These are phyloP conservation scores for Apiospora rasikravindrae DNA, from an alignment of 2,329 filamentous ascomycete genomes.

Conservation along the genomic window DNA sequence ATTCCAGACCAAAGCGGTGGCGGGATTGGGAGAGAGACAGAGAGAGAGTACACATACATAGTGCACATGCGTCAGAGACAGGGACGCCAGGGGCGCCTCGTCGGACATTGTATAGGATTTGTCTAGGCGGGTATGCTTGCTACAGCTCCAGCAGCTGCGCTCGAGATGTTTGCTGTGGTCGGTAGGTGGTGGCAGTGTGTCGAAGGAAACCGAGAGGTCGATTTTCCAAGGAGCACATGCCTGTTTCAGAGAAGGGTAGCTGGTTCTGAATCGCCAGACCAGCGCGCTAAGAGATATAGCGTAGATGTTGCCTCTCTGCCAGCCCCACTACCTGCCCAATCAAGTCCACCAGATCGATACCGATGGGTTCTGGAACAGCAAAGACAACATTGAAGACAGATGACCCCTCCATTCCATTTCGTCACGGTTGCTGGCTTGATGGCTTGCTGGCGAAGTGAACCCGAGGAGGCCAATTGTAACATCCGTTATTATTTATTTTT, in stretches of 20 bases:
- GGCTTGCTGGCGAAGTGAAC: not conserved
- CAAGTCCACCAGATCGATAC: not conserved
- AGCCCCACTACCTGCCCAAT: not conserved
- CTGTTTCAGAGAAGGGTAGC: not conserved
- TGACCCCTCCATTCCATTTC: not conserved
- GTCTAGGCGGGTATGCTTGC: not conserved
- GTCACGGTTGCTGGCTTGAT: not conserved
- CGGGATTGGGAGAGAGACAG: not conserved
- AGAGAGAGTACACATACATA: constrained; percentile 68
- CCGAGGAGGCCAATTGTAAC: not conserved
- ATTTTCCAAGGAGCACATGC: constrained; percentile 11
- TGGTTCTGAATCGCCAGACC: not conserved
- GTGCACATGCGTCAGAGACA: constrained; percentile 94
- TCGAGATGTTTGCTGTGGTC: not conserved
- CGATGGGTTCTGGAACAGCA: not conserved
- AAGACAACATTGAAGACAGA: not conserved
- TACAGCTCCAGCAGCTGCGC: not conserved
- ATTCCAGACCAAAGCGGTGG: not conserved
- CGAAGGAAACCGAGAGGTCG: not conserved
- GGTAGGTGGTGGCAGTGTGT: not conserved
- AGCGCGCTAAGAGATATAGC: not conserved
- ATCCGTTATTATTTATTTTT: not conserved
- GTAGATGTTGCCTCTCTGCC: not conserved
- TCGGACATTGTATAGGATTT: constrained; percentile 41
- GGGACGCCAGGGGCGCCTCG: constrained; percentile 74